A percentile compares a stretch with the other conserved stretches of the same genome.
phyloP scores from a whole-genome alignment of 768 basidiomycete genomes.

The Hydnomerulius pinastri region DNA sequence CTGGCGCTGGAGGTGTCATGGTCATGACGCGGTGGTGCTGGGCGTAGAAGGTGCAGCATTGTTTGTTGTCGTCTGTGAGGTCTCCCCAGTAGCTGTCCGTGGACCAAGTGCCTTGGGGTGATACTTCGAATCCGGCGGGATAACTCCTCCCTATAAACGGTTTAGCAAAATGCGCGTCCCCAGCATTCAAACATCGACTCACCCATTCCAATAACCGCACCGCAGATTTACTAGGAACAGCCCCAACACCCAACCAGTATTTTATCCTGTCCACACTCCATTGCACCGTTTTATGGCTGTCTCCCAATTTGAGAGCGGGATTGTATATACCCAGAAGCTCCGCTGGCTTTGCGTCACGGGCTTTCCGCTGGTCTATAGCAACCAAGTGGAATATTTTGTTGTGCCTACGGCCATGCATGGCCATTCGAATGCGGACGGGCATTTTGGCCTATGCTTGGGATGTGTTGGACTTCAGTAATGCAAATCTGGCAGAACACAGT shows the following conservation, averaged over 20 bases:
- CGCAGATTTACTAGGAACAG: constrained; percentile 77
- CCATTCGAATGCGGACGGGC: constrained; percentile 84
- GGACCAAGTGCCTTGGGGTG: constrained; percentile 40
- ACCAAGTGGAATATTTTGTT: constrained; percentile 83
- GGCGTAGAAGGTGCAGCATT: too few species aligned
- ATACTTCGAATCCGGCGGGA: constrained; percentile 58
- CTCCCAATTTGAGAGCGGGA: constrained; percentile 56
- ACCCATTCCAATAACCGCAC: constrained; percentile 80
- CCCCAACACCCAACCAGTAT: constrained; percentile 88
- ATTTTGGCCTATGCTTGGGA: constrained; percentile 39
- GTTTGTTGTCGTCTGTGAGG: not conserved
- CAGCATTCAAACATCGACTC: constrained; percentile 6
- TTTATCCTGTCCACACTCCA: constrained; percentile 92
- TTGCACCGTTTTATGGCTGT: constrained; percentile 69
- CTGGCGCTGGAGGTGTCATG: not conserved
- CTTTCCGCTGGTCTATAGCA: constrained; percentile 68
- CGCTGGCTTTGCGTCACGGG: constrained; percentile 83
- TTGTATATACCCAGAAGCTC: constrained; percentile 87
- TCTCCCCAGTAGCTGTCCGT: constrained; percentile 1
- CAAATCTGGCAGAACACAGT: too few species aligned
- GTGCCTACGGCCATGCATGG: constrained; percentile 77
- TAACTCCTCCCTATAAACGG: constrained; percentile 55
- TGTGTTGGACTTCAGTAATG: not conserved
- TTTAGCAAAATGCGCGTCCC: constrained; percentile 7
- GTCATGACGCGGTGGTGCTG: constrained; percentile 12